These are phyloP conservation scores for Capronia epimyces DNA, from an alignment of 2,329 filamentous ascomycete genomes.

Conservation along the genomic window DNA sequence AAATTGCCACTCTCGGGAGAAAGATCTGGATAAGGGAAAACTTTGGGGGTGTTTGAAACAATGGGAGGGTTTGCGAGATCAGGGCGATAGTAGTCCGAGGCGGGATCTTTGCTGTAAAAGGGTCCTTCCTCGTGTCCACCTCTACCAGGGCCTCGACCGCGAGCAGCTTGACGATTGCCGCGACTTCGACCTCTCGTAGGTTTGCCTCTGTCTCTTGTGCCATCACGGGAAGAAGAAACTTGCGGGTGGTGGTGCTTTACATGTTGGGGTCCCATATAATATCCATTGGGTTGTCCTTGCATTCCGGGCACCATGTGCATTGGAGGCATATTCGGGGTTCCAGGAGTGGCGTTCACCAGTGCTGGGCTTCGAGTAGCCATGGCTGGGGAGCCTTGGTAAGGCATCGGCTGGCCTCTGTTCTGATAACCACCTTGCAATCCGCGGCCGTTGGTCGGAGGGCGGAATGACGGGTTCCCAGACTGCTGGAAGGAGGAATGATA, in stretches of 20 bases:
- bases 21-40: constrained; percentile 50
- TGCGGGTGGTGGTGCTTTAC: constrained; percentile 47
- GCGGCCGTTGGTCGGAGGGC: constrained; percentile 47
- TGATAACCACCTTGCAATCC: constrained; percentile 47
- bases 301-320: constrained; percentile 64
- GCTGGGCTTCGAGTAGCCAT: constrained; percentile 61
- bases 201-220: constrained; percentile 35
- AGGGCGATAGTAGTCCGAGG: constrained; percentile 29
- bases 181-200: constrained; percentile 24
- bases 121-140: constrained; percentile 30
- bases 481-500: constrained; percentile 50
- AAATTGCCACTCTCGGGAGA: constrained; percentile 65
- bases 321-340: constrained; percentile 60
- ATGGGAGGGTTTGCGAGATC: constrained; percentile 24
- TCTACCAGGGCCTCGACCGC: constrained; percentile 27
- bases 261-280: constrained; percentile 56
- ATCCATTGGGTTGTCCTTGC: constrained; percentile 51
- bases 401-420: constrained; percentile 39
- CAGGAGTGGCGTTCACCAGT: constrained; percentile 59
- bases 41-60: constrained; percentile 28
- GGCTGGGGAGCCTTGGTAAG: constrained; percentile 61
- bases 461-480: constrained; percentile 47
- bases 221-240: constrained; percentile 35
- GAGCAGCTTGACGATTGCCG: constrained; percentile 27
- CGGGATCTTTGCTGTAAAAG: constrained; percentile 30